Conservation (phyloP, 768 basidiomycete genomes). For the Tremella yokohamensis region DNA sequence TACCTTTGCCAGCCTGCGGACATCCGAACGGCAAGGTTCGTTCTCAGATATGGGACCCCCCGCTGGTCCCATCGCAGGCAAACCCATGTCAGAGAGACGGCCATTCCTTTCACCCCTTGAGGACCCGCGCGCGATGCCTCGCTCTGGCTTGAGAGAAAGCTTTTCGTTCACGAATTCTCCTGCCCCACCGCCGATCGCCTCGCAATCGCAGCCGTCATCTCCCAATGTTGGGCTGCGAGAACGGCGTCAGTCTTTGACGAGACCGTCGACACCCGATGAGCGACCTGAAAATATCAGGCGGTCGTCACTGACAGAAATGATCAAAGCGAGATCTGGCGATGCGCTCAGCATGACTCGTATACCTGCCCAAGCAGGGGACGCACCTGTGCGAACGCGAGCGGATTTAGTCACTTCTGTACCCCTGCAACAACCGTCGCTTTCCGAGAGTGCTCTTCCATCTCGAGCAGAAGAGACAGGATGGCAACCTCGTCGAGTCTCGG, state of each 20-base stretch:
- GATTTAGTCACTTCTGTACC: constrained; percentile 11
- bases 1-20: constrained; percentile 37
- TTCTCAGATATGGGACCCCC: constrained; percentile 25
- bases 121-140: not conserved
- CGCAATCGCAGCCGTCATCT: not conserved
- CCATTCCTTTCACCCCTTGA: constrained; percentile 4
- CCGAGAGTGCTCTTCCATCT: constrained; percentile 11
- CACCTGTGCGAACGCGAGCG: not conserved
- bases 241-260: constrained; percentile 18
- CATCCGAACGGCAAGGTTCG: constrained; percentile 16
- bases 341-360: constrained; percentile 19
- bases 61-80: constrained; percentile 10
- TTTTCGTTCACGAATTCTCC: constrained; percentile 1
- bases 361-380: no score
- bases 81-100: not conserved
- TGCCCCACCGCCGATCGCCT: not conserved
- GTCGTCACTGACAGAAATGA: constrained; percentile 35
- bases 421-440: constrained; percentile 25
- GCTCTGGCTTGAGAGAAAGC: not conserved
- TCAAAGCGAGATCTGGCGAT: constrained; percentile 33
- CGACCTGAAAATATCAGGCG: constrained; percentile 19
- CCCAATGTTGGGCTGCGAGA: not conserved
- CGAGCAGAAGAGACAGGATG: not conserved
- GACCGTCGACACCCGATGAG: constrained; percentile 27
- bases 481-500: constrained; percentile 8